Base-by-base conservation (phyloP, 805 yeast species). In the Kodamaea neixiangensis region DNA sequence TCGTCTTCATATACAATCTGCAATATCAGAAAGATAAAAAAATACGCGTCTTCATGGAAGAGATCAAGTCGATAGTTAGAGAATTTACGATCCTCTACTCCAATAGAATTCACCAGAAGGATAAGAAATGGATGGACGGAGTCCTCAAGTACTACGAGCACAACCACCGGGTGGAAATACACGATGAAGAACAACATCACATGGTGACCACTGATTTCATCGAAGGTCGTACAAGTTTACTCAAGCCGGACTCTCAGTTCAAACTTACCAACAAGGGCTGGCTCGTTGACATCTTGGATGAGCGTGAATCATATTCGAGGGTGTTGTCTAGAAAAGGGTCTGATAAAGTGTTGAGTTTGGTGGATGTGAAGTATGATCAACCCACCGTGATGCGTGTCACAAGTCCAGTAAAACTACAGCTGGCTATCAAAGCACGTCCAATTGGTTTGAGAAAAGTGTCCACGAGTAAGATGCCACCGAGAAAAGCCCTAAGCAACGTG, bases 111-210 rank as follows among this genome's bases (percentile, higher is more conserved):
- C 54, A 52, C 9, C 82, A 81, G 58, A 78, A 73, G 51, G 72
- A 68, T 43, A 79, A 80, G 57, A 65, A 65, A 51, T 81, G 85
- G 85, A 68, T 68, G 49, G 86, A 81, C 57, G 85, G 85, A 1
- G 66, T 58, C 9, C 58, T 80, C 48, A 68, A 69, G 49, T 70
- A 65, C 59, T 81, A 76, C 59, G 73, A 72, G 55, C 69, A 78
- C 57, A 81, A 81, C 61, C 73, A 73, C 40, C 79, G 79, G 57
- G 50, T 80, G 9, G 76, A 77, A 47, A 62, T 80, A 17, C 65
- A 61, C 45, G 73, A 72, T 52, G 75, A 69, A 13, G 67, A 67
- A 18, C 64, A 63, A 18, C 60, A 63, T 29, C 50, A 47, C 11
- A 57, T 76, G 49, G 63, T 74, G 33, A 62, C 63, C 31, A 52